Conservation (phyloP, 176 grass and related monocot genomes). For the Avena sativa region DNA sequence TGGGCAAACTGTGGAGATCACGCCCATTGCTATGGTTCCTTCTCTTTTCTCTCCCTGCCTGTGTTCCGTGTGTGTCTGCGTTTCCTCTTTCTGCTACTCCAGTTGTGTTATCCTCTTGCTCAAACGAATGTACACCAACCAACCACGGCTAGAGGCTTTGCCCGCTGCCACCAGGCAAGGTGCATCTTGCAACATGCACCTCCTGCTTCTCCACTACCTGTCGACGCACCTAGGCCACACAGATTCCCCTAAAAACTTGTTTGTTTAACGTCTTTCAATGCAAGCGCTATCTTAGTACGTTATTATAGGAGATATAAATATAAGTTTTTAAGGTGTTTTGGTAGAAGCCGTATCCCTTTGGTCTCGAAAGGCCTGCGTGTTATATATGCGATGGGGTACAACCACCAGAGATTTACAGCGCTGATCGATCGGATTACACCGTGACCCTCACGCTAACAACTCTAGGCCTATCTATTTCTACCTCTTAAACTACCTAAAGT, state of each 20-base stretch:
- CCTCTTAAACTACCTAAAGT: too few species aligned
- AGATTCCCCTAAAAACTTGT: background rate
- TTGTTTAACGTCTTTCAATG: background rate
- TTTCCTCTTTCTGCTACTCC: background rate
- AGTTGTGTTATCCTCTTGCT: constrained; percentile 14
- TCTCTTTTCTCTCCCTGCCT: background rate
- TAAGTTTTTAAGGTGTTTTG: too few species aligned
- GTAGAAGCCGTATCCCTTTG: too few species aligned
- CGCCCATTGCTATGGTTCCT: background rate
- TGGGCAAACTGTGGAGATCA: background rate
- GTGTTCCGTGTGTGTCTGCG: background rate
- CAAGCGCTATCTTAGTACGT: too few species aligned
- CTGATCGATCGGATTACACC: too few species aligned
- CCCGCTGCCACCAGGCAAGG: background rate
- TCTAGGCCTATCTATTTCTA: too few species aligned
- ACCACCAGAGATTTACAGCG: too few species aligned
- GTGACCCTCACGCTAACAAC: too few species aligned
- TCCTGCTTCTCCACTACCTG: background rate
- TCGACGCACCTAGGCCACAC: background rate
- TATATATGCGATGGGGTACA: too few species aligned
- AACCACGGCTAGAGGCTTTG: background rate
- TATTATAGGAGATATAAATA: too few species aligned
- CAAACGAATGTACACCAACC: constrained; percentile 11
- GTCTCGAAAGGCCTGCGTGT: too few species aligned
- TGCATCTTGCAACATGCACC: background rate